Evolutionary conservation across 2,329 filamentous ascomycete genomes (phyloP).

Genomic region (Colletotrichum sp.): DNA sequence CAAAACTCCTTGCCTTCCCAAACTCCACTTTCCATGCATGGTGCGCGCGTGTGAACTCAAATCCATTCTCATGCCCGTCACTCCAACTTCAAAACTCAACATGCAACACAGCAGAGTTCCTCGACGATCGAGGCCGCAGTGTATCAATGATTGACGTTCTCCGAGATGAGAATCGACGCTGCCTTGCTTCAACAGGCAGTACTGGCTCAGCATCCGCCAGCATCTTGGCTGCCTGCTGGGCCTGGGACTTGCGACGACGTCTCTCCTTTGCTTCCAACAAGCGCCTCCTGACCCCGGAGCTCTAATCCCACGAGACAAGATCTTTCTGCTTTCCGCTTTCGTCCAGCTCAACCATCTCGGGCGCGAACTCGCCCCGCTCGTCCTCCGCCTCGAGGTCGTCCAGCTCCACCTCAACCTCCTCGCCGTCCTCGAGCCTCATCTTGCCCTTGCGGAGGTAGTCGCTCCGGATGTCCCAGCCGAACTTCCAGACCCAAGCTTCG

Average conservation of each 20-base stretch:
- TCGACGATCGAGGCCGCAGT: conserved; percentile 12
- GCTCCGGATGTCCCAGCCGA: conserved; percentile 60
- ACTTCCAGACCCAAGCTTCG: conserved; percentile 50
- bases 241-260: conserved; percentile 3
- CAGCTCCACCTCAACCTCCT: conserved; percentile 52
- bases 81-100: conserved; percentile 13
- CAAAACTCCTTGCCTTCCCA: background rate
- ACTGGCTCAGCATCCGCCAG: background rate
- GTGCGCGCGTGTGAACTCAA: background rate
- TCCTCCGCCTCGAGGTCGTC: conserved; percentile 59
- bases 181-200: background rate
- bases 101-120: conserved; percentile 5
- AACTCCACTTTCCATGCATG: background rate
- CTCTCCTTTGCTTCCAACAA: conserved; percentile 20
- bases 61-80: background rate
- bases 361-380: conserved; percentile 57
- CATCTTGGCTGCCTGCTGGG: background rate
- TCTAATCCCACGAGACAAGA: conserved; percentile 51
- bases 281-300: conserved; percentile 17
- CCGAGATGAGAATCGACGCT: conserved; percentile 15
- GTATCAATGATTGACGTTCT: conserved; percentile 6
- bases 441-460: conserved; percentile 54
- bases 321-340: conserved; percentile 56
- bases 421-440: conserved; percentile 57
- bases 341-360: conserved; percentile 58